Conservation (phyloP, 371 early-diverging fungal genomes). For the Syncephalis plumigaleata region DNA sequence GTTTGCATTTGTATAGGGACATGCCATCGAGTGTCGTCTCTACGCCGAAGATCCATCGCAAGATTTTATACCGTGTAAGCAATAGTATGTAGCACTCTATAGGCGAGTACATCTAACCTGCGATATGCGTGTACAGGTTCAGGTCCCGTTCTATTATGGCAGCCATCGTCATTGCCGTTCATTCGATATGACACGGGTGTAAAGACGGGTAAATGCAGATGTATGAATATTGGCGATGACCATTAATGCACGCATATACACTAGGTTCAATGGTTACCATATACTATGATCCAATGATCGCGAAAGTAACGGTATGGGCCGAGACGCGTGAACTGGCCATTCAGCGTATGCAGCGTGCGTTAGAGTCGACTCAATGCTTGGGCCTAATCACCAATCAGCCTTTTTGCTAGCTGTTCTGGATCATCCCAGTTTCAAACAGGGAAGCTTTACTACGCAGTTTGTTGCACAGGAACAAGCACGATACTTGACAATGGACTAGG, state of each 20-base stretch:
- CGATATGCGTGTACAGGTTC: conserved; percentile 5
- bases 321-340: conserved; percentile 58
- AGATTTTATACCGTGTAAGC: conserved; percentile 13
- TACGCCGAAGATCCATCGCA: conserved; percentile 76
- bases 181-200: conserved; percentile 64
- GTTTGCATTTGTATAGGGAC: conserved; percentile 26
- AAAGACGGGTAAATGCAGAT: conserved; percentile 7
- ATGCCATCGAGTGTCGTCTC: conserved; percentile 68
- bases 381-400: conserved; percentile 49
- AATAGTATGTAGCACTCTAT: no score
- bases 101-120: no score
- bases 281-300: conserved; percentile 68
- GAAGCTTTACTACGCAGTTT: conserved; percentile 38
- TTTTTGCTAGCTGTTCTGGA: conserved; percentile 34
- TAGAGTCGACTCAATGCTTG: conserved; percentile 34
- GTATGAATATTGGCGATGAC: neutral
- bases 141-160: conserved; percentile 17
- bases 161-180: conserved; percentile 10
- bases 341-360: conserved; percentile 48
- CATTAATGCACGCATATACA: neutral
- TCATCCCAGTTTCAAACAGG: conserved; percentile 31
- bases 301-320: conserved; percentile 79
- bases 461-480: conserved; percentile 17
- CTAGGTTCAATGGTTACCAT: conserved; percentile 55
- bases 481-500: conserved; percentile 1